Conservation (phyloP, 2,329 filamentous ascomycete genomes). For the Claviceps spartinae region DNA sequence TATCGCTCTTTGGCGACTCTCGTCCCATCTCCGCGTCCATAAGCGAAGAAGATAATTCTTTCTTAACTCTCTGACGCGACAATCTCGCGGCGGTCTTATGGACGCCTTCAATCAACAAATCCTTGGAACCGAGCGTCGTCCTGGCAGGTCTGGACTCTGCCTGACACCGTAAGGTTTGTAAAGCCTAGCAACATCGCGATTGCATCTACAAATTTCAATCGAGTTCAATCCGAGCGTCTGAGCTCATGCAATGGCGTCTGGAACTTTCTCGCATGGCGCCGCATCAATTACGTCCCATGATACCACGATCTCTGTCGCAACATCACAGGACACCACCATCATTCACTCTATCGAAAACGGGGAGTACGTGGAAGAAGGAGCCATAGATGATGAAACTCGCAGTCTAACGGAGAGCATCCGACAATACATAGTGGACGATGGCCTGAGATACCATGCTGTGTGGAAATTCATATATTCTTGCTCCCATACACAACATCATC, state of each 20-base stretch:
- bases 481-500: constrained; percentile 27
- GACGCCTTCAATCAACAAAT: neutral
- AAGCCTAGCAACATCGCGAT: neutral
- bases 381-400: constrained; percentile 20
- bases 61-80: neutral
- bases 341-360: constrained; percentile 22
- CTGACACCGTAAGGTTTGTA: neutral
- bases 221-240: neutral
- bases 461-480: constrained; percentile 27
- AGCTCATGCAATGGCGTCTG: neutral
- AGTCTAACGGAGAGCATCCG: constrained; percentile 30
- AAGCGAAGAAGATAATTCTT: neutral
- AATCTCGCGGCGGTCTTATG: neutral
- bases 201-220: neutral
- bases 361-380: constrained; percentile 12
- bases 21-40: neutral
- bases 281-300: constrained; percentile 1
- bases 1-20: neutral
- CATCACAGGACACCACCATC: constrained; percentile 15
- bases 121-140: neutral
- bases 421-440: constrained; percentile 28
- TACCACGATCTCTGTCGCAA: constrained; percentile 18
- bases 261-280: neutral
- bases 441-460: constrained; percentile 28
- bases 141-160: neutral